Base-by-base conservation (phyloP, 2,329 filamentous ascomycete species). In the Cladosporium austrohemisphaericum region DNA sequence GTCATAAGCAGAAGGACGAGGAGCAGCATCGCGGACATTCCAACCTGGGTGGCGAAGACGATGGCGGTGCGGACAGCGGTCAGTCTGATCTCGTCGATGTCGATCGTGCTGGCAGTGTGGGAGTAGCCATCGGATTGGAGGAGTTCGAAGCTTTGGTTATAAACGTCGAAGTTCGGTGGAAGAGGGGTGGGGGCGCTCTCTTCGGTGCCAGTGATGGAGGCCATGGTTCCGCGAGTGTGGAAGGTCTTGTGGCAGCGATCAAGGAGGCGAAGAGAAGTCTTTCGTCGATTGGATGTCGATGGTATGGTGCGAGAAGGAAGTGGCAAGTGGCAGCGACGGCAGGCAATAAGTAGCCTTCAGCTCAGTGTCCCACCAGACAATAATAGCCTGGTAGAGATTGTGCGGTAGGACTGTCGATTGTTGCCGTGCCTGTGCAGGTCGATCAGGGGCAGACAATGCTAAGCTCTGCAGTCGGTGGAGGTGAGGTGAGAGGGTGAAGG, bases 41-140 rank as follows among this genome's bases (percentile, higher is more conserved):
- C 88, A 44, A 90, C 74, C 64, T 92, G 86, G 14, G 77, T 70
- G 45, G 79, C 83, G 63, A 84, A 88, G 68, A 83, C 84, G 72
- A 87, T 81, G 62, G 68, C 73, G 28, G 49, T 53, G 13, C 54
- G 49, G 50, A 73, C 65, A 52, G 71, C 72, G 61, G 77, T 77
- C 51, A 70, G 64, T 47, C 74, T 65, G 41, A 72, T 73, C 3
- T 54, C 47, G 56, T 80, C 66, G 31, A 84, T 52, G 3, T 66
- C 61, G 7, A 54, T 38, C 51, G 83, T 64, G 35, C 63, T 57
- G 31, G 76, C 59, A 0, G 62, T 62, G 1, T 66, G 56, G 1
- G 63, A 66, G 19, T 74, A 74, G 61, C 81, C 69, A 3, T 67
- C 59, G 20, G 62, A 54, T 29, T 53, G 52, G 37, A 67, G 61